phyloP scores from a whole-genome alignment of 2,329 filamentous ascomycete genomes.

The Mariannaea sp. region DNA sequence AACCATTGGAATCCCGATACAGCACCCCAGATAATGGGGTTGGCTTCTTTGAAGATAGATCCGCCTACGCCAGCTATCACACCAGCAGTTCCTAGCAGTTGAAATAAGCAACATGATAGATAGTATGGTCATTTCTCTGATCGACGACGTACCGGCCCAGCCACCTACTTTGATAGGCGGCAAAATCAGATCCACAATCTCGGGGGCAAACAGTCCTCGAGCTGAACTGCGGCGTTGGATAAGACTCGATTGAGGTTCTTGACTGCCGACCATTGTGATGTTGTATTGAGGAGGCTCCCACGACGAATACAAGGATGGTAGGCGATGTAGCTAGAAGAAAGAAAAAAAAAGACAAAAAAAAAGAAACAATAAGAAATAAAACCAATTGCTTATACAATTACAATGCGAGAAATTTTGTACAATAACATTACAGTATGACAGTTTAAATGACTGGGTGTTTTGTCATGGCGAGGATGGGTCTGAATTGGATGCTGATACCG shows the following conservation, averaged over 20 bases:
- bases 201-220: constrained; percentile 48
- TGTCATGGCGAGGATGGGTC: not conserved
- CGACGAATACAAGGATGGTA: constrained; percentile 4
- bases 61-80: constrained; percentile 68
- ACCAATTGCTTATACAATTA: constrained; percentile 25
- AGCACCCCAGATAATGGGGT: constrained; percentile 72
- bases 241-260: constrained; percentile 26
- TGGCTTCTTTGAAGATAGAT: constrained; percentile 71
- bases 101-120: not conserved
- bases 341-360: not conserved
- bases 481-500: too few relatives aligned
- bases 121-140: too few relatives aligned
- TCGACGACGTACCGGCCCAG: constrained; percentile 54
- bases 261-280: constrained; percentile 26
- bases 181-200: constrained; percentile 50
- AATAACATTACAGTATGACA: constrained; percentile 12
- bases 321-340: not conserved
- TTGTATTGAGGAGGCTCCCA: not conserved
- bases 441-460: not conserved
- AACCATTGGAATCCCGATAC: constrained; percentile 82
- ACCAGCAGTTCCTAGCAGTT: constrained; percentile 60
- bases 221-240: constrained; percentile 34
- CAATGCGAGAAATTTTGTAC: constrained; percentile 11
- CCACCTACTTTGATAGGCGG: constrained; percentile 64
- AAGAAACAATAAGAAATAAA: not conserved